Percentiles rank a stretch among this genome's conserved stretches.
These are phyloP conservation scores for Aciculosporium take DNA, from an alignment of 2,329 filamentous ascomycete genomes.

Conservation along the genomic window DNA sequence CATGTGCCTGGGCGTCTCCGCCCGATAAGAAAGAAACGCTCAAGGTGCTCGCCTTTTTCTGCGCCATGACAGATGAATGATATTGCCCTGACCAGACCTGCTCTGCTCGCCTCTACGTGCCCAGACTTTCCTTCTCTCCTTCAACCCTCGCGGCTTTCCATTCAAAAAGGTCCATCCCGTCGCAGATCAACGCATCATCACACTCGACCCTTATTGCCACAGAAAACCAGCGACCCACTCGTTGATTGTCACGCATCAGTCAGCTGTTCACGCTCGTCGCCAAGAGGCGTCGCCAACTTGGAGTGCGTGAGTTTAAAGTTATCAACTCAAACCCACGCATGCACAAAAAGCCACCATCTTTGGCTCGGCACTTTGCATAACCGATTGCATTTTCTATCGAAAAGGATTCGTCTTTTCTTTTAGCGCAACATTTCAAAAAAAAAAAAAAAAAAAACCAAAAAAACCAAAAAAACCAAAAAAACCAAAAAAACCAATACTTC, in stretches of 20 bases:
- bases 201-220: not conserved
- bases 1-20: no score
- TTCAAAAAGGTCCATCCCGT: not conserved
- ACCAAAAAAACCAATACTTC: no score
- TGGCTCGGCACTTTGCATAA: not conserved
- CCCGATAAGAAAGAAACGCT: no score
- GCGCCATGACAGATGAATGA: no score
- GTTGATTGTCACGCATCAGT: not conserved
- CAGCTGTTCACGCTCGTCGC: not conserved
- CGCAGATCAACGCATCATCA: not conserved
- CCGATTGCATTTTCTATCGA: not conserved
- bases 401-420: no score
- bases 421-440: no score
- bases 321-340: no score
- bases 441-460: no score
- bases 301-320: not conserved
- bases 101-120: not conserved
- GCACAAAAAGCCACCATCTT: not conserved
- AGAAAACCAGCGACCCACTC: not conserved
- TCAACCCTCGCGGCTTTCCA: not conserved
- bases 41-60: no score
- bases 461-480: no score
- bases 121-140: not conserved
- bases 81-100: no score
- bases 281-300: not conserved